Evolutionary conservation across 495 filamentous ascomycete genomes (phyloP), one percentile per base, ranked within the genome.

Genomic region (Tirmania nivea): DNA sequence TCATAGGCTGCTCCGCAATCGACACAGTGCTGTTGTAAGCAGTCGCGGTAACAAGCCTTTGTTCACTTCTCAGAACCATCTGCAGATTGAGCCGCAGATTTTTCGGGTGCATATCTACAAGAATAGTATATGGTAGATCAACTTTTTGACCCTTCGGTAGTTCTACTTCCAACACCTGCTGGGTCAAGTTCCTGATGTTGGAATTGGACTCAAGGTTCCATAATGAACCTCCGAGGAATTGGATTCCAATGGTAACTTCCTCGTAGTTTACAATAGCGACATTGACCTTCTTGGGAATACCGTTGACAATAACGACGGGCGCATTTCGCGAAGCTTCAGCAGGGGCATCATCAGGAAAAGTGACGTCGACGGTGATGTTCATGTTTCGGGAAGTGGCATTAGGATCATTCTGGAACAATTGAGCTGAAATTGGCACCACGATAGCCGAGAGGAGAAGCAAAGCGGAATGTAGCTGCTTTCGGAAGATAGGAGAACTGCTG

Each of bases 291-390:
- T 86, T 94, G n/a, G 86, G 75, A 56, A 80, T 78, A 63, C 86
- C 85, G 65, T 97, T 97, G 70, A 96, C 77, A 53, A 95, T 78
- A 75, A 94, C 94, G 58, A 96, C 77, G 58, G 70, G 94, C 81
- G 70, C 90, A n/a, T 10, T 35, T 3, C n/a, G 25, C 19, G 20
- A 48, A 35, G 20, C 2, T 10, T 10, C 21, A 63, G 52, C 34
- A 54, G 60, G 9, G 55, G 60, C 85, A 64, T 84, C 78, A 35
- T 83, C 74, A 47, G 86, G 85, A 76, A 95, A 97, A 53, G 76
- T 76, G 49, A 86, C 79, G 55, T 75, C 71, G 59, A 90, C 74
- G 17, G 78, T 75, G 64, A 93, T 78, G 57, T 83, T 79, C 53
- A 94, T 72, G 56, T 76, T 73, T 54, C 55, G 55, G 48, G 53